These are phyloP conservation scores for Mycena citricolor DNA, from an alignment of 1,284 basidiomycete species.

Conservation along the genomic window DNA sequence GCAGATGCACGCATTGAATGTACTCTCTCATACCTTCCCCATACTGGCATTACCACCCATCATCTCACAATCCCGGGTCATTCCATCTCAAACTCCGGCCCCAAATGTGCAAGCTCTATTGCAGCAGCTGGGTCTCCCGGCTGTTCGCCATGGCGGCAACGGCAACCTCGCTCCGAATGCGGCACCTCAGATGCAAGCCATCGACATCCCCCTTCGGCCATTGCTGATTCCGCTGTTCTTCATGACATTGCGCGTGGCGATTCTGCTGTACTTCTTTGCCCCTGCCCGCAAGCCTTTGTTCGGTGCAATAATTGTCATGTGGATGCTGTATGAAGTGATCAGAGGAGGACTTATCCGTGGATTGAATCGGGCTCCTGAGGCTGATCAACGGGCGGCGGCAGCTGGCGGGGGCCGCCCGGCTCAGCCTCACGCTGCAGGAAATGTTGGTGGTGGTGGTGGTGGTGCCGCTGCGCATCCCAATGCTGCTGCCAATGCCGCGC, in stretches of 20 bases:
- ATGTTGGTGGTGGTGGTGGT: constrained; percentile 15
- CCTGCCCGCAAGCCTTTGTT: constrained; percentile 74
- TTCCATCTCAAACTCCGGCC: constrained; percentile 30
- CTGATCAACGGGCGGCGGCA: constrained; percentile 25
- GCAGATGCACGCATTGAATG: constrained; percentile 66
- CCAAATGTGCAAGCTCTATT: constrained; percentile 59
- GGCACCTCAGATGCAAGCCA: neutral
- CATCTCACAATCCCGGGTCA: constrained; percentile 26
- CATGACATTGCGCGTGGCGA: constrained; percentile 63
- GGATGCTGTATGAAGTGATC: constrained; percentile 75
- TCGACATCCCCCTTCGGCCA: constrained; percentile 56
- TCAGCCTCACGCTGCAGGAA: constrained; percentile 14
- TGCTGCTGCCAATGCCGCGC: constrained; percentile 1
- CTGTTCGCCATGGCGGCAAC: constrained; percentile 41
- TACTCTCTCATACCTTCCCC: constrained; percentile 72
- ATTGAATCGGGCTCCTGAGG: constrained; percentile 34
- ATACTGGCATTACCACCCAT: constrained; percentile 36
- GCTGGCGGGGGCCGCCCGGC: constrained; percentile 14
- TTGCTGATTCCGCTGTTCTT: constrained; percentile 66
- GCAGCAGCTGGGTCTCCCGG: constrained; percentile 60
- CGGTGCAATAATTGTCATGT: constrained; percentile 61
- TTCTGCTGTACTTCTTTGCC: constrained; percentile 78
- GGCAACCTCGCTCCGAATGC: constrained; percentile 30
- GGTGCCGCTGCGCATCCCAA: neutral
- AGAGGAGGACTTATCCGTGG: constrained; percentile 51